phyloP scores from a whole-genome alignment of 495 filamentous ascomycete genomes.

The Achaetomiella virescens region DNA sequence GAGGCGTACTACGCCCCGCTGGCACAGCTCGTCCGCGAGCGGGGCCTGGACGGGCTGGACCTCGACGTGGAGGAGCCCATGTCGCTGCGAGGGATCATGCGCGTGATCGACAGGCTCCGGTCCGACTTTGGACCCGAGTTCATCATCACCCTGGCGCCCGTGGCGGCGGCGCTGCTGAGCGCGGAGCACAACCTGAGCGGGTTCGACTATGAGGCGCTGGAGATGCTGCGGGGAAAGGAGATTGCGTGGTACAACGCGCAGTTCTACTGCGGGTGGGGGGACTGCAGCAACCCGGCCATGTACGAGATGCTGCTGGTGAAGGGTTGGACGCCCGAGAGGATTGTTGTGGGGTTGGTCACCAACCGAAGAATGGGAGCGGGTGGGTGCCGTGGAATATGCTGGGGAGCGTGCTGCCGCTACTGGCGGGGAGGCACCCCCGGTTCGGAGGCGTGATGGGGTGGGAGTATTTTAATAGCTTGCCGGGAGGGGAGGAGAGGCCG shows the following conservation, averaged over 20 bases:
- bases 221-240: conserved; percentile 55
- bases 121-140: conserved; percentile 64
- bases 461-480: conserved; percentile 77
- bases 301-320: conserved; percentile 69
- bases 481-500: conserved; percentile 51
- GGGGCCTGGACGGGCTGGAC: conserved; percentile 67
- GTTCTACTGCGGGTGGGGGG: conserved; percentile 83
- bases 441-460: conserved; percentile 82
- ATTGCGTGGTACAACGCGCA: conserved; percentile 81
- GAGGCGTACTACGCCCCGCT: conserved; percentile 64
- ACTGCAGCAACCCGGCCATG: conserved; percentile 48
- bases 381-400: conserved; percentile 34
- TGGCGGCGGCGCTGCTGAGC: conserved; percentile 61
- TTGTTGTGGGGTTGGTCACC: conserved; percentile 72
- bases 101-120: conserved; percentile 70
- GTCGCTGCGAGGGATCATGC: conserved; percentile 62
- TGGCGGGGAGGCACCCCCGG: conserved; percentile 32
- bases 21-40: conserved; percentile 50
- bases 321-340: conserved; percentile 63
- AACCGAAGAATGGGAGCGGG: conserved; percentile 62
- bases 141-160: conserved; percentile 72
- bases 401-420: conserved; percentile 30
- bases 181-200: conserved; percentile 58
- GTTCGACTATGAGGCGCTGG: conserved; percentile 68
- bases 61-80: conserved; percentile 80